phyloP scores from a whole-genome alignment of 495 filamentous ascomycete species.

The Massariosphaeria phaeospora region DNA sequence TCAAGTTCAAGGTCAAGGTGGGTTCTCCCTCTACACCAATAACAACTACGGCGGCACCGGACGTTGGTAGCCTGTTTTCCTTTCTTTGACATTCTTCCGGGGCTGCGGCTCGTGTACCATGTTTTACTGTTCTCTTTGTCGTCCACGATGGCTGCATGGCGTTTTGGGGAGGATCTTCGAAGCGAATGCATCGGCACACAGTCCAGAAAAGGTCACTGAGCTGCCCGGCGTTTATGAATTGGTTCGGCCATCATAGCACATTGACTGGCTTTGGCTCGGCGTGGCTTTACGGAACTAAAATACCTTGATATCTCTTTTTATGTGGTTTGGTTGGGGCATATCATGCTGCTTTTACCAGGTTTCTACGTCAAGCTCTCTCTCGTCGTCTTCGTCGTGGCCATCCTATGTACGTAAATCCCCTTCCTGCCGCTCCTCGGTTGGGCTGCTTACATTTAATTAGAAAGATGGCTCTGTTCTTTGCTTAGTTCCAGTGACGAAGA shows the following conservation, averaged over 20 bases:
- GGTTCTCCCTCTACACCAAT: constrained; percentile 47
- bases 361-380: constrained; percentile 27
- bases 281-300: constrained; percentile 26
- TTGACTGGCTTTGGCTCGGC: constrained; percentile 16
- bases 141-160: constrained; percentile 31
- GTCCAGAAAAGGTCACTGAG: constrained; percentile 19
- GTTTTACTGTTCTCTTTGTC: constrained; percentile 17
- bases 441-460: constrained; percentile 34
- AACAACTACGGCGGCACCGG: constrained; percentile 58
- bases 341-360: constrained; percentile 28
- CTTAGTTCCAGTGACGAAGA: constrained; percentile 31
- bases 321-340: constrained; percentile 19
- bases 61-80: constrained; percentile 52
- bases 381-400: constrained; percentile 39
- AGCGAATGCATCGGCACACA: constrained; percentile 34
- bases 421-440: constrained; percentile 33
- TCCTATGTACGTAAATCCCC: constrained; percentile 42
- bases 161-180: constrained; percentile 18
- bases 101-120: constrained; percentile 10
- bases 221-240: constrained; percentile 30
- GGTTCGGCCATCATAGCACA: constrained; percentile 16
- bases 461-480: constrained; percentile 32
- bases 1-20: constrained; percentile 76
- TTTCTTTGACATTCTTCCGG: constrained; percentile 21
- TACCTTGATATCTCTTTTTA: constrained; percentile 27